These are phyloP conservation scores for Ophiosphaerella herpotricha DNA, from an alignment of 2,329 filamentous ascomycete genomes.

Conservation along the genomic window DNA sequence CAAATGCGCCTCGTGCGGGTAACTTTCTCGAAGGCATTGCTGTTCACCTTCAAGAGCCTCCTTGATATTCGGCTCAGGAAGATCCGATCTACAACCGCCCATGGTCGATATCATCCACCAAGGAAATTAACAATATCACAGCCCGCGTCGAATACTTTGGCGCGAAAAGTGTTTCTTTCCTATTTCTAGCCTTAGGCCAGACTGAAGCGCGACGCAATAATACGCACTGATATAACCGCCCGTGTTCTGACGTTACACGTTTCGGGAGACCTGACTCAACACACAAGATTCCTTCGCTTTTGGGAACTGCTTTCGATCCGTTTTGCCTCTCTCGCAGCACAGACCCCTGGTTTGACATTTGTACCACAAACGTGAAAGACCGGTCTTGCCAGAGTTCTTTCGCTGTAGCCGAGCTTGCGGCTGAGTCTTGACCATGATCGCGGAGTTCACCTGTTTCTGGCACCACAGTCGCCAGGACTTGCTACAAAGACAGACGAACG, in stretches of 20 bases:
- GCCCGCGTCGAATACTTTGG: constrained; percentile 1
- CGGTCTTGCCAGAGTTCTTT: constrained; percentile 12
- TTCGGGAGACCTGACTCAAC: constrained; percentile 20
- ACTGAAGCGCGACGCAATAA: constrained; percentile 9
- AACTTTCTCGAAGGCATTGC: too few species aligned
- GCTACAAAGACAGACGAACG: constrained; percentile 2
- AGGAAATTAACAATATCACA: not conserved
- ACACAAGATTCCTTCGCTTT: constrained; percentile 10
- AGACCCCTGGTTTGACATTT: constrained; percentile 22
- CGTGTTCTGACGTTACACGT: constrained; percentile 29
- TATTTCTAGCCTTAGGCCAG: constrained; percentile 9
- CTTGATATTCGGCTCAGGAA: too few species aligned
- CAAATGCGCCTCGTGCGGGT: too few species aligned
- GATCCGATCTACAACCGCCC: too few species aligned
- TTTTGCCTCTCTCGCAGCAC: constrained; percentile 10
- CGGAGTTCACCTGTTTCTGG: constrained; percentile 10
- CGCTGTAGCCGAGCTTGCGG: constrained; percentile 5
- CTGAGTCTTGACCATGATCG: constrained; percentile 11
- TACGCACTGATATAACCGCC: constrained; percentile 19
- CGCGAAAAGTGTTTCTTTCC: not conserved
- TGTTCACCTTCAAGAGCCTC: too few species aligned
- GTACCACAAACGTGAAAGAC: constrained; percentile 9
- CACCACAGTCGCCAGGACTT: constrained; percentile 4
- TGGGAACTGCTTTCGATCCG: constrained; percentile 10
- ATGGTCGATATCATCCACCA: not conserved